These are phyloP conservation scores for Hondaea fermentalgiana DNA, from an alignment of 108 stramenopile species.

Conservation along the genomic window DNA sequence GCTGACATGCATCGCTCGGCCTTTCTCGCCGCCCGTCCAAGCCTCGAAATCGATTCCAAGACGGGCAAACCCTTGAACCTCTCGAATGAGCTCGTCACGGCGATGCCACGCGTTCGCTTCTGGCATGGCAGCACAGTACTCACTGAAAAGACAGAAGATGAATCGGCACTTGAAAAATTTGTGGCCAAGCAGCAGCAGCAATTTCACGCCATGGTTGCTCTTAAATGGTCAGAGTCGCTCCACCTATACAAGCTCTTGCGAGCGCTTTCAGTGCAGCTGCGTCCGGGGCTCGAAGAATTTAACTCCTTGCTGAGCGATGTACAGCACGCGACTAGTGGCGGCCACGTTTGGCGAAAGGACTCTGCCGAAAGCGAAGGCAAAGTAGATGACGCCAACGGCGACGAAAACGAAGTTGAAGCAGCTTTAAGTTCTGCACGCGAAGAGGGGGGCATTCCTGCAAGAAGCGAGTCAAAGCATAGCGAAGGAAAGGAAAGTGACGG, in stretches of 20 bases:
- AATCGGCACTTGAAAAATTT: background rate
- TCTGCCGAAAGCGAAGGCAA: too few species aligned
- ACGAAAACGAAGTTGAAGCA: too few species aligned
- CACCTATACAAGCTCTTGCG: background rate
- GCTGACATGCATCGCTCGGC: background rate
- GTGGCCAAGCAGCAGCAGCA: background rate
- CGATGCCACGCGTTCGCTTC: background rate
- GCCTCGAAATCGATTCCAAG: background rate
- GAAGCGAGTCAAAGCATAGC: background rate
- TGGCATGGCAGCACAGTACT: background rate
- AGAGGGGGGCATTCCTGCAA: background rate
- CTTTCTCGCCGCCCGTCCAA: background rate
- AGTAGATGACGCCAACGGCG: too few species aligned
- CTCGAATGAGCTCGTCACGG: background rate
- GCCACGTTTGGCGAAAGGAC: too few species aligned
- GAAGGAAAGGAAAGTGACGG: too few species aligned
- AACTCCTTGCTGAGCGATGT: background rate
- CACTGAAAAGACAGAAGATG: background rate
- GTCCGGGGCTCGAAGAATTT: background rate
- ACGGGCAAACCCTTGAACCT: background rate
- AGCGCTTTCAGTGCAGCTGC: background rate
- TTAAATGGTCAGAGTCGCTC: background rate
- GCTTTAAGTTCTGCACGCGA: background rate
- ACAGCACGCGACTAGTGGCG: background rate
- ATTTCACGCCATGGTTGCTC: background rate